These are phyloP conservation scores for Diaporthe aspalathi DNA, from an alignment of 2,329 filamentous ascomycete species.

Conservation along the genomic window DNA sequence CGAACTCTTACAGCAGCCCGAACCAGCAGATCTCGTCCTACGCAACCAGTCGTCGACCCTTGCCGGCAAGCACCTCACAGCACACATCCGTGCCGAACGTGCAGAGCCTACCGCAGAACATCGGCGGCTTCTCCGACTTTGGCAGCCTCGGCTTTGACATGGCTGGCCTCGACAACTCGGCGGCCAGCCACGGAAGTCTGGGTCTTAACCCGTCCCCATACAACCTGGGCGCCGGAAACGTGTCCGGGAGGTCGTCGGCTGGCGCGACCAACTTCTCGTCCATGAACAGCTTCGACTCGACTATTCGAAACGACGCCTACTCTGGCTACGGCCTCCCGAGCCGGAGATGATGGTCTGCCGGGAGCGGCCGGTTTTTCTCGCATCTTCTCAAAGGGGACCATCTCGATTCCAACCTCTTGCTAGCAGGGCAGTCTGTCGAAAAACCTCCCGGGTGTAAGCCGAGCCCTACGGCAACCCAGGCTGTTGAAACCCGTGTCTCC, in stretches of 20 bases:
- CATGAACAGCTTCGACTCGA: slow-evolving; percentile 46
- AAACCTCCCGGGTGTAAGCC: too few relatives aligned
- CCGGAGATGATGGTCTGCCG: slow-evolving; percentile 39
- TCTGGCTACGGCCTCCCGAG: slow-evolving; percentile 42
- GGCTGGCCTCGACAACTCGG: slow-evolving; percentile 44
- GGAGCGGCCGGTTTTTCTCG: not conserved
- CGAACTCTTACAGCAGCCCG: slow-evolving; percentile 34
- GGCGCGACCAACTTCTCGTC: slow-evolving; percentile 41
- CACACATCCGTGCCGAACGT: slow-evolving; percentile 38
- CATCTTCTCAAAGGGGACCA: not conserved
- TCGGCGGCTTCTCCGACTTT: slow-evolving; percentile 43
- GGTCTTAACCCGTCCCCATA: slow-evolving; percentile 44
- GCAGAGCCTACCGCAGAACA: slow-evolving; percentile 39
- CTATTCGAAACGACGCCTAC: slow-evolving; percentile 37
- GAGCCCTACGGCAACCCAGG: not conserved
- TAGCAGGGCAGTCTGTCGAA: not conserved
- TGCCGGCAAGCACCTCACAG: slow-evolving; percentile 35
- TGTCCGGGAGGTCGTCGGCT: slow-evolving; percentile 44
- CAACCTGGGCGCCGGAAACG: slow-evolving; percentile 42
- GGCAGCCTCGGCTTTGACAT: slow-evolving; percentile 46
- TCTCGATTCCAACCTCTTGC: not conserved
- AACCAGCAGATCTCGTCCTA: slow-evolving; percentile 35
- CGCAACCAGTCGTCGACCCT: slow-evolving; percentile 32
- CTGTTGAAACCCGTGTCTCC: too few relatives aligned
- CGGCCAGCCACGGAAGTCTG: slow-evolving; percentile 42